Conservation (phyloP, 1,284 basidiomycete species). For the Cutaneotrichosporon daszewskae region DNA sequence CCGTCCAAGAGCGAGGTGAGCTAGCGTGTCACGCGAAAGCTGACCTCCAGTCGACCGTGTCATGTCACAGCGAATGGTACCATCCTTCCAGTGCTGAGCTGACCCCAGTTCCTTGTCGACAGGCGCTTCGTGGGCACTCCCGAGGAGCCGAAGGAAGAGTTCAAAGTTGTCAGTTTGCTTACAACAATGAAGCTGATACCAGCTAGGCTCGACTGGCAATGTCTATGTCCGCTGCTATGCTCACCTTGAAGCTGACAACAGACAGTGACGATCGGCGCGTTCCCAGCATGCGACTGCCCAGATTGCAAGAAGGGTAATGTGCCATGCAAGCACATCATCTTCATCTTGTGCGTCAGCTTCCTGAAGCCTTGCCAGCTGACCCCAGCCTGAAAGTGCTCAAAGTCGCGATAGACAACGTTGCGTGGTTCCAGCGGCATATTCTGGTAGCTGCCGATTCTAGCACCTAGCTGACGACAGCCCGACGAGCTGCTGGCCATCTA, state of each 20-base stretch:
- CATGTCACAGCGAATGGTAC: constrained; percentile 34
- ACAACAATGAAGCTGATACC: background rate
- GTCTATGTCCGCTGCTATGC: background rate
- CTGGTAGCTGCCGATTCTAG: constrained; percentile 16
- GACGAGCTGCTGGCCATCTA: constrained; percentile 1
- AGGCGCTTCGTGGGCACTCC: too few relatives aligned
- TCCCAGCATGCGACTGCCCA: constrained; percentile 34
- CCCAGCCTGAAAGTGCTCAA: constrained; percentile 37
- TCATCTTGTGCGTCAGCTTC: constrained; percentile 30
- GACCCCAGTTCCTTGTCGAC: constrained; percentile 28
- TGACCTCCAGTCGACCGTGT: constrained; percentile 24
- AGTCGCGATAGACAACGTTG: constrained; percentile 12
- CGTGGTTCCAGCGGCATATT: constrained; percentile 36
- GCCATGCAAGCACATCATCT: constrained; percentile 42
- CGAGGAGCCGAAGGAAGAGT: background rate
- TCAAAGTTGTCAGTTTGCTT: constrained; percentile 21
- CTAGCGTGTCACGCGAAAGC: background rate
- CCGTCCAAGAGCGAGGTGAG: constrained; percentile 1
- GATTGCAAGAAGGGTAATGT: constrained; percentile 30
- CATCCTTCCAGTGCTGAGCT: background rate
- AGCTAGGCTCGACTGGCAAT: constrained; percentile 7
- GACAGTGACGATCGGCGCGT: constrained; percentile 24
- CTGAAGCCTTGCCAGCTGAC: background rate
- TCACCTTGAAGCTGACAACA: constrained; percentile 7
- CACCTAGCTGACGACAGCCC: constrained; percentile 1